phyloP scores from a whole-genome alignment of 106 monocot genomes.

The Iris macrosiphon region DNA sequence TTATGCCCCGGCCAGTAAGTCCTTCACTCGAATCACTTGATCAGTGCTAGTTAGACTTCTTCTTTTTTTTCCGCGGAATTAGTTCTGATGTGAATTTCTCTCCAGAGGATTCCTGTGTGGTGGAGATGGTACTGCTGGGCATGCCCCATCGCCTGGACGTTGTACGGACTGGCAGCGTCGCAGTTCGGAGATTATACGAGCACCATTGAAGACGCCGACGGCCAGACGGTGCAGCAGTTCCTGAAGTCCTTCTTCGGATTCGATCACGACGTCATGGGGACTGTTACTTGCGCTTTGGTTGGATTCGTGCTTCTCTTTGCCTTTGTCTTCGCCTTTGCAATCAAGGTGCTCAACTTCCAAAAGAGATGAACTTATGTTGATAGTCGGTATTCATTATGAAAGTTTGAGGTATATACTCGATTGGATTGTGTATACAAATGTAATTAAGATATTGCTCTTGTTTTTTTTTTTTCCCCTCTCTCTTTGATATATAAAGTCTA shows the following conservation, averaged over 20 bases:
- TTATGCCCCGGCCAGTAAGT: slow-evolving; percentile 26
- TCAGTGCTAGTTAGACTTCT: too few relatives aligned
- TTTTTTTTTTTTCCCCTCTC: too few relatives aligned
- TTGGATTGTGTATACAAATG: too few relatives aligned
- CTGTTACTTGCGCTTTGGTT: slow-evolving; percentile 2
- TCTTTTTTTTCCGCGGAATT: too few relatives aligned
- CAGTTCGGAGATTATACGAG: slow-evolving; percentile 17
- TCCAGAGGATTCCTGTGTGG: slow-evolving; percentile 27
- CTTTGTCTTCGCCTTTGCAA: slow-evolving; percentile 19
- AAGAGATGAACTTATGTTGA: slow-evolving; percentile 16
- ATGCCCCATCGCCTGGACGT: slow-evolving; percentile 21
- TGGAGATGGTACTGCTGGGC: slow-evolving; percentile 29
- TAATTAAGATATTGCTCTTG: too few relatives aligned
- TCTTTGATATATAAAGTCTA: too few relatives aligned
- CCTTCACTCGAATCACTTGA: neutral
- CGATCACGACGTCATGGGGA: slow-evolving; percentile 15
- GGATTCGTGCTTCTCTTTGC: slow-evolving; percentile 20
- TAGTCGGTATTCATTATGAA: too few relatives aligned
- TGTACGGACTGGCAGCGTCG: slow-evolving; percentile 19
- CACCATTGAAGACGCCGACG: neutral
- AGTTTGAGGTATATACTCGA: too few relatives aligned
- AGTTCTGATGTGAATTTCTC: too few relatives aligned
- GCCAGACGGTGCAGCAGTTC: slow-evolving; percentile 2
- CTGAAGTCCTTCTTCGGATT: slow-evolving; percentile 10
- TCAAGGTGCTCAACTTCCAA: slow-evolving; percentile 23